Conservation (phyloP, 768 basidiomycete genomes). For the Hypsizygus marmoreus region DNA sequence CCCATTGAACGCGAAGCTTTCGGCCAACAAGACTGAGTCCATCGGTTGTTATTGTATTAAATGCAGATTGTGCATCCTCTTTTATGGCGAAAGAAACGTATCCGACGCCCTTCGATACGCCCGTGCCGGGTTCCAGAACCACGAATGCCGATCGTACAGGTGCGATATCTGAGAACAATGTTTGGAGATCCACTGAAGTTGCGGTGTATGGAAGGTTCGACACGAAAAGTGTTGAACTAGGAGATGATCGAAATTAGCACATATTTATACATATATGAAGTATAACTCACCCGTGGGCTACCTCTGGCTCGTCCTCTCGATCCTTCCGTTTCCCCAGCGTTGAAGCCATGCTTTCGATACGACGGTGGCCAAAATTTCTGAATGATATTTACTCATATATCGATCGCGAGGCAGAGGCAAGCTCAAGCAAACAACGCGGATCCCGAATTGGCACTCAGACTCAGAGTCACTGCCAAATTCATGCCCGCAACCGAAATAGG, state of each 20-base stretch:
- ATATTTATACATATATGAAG: not conserved
- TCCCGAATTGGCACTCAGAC: too few relatives aligned
- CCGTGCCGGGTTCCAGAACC: constrained; percentile 75
- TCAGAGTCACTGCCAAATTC: too few relatives aligned
- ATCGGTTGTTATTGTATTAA: constrained; percentile 63
- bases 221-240: constrained; percentile 86
- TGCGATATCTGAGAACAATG: constrained; percentile 93
- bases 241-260: constrained; percentile 6
- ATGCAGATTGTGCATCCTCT: constrained; percentile 83
- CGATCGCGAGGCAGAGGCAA: too few relatives aligned
- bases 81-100: constrained; percentile 90
- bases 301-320: constrained; percentile 34
- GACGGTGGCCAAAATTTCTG: too few relatives aligned
- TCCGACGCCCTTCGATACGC: constrained; percentile 90
- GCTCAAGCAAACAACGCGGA: too few relatives aligned
- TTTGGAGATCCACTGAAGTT: constrained; percentile 88
- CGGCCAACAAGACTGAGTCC: constrained; percentile 69
- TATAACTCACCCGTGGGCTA: constrained; percentile 35
- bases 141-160: constrained; percentile 94
- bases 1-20: constrained; percentile 77
- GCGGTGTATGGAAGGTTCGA: constrained; percentile 90
- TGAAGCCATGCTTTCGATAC: too few relatives aligned
- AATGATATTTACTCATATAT: too few relatives aligned
- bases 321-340: constrained; percentile 48
- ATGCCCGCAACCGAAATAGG: too few relatives aligned